Evolutionary conservation across 768 basidiomycete genomes (phyloP).

Genomic region (Lactarius sp.): DNA sequence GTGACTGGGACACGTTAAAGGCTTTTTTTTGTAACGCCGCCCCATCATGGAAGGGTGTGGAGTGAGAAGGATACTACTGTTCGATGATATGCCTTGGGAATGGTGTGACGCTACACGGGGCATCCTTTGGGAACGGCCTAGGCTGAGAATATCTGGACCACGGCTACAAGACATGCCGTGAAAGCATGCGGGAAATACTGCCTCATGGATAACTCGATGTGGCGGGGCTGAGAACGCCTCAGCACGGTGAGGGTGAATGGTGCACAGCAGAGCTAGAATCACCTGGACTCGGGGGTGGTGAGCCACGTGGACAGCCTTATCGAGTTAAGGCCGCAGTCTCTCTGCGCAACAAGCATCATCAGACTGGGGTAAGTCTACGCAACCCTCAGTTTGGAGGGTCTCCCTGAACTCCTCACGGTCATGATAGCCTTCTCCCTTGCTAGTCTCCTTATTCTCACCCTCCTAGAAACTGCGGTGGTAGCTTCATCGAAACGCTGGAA

Average conservation of each 20-base stretch:
- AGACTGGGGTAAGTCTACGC: not conserved
- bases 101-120: not conserved
- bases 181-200: not conserved
- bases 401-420: not conserved
- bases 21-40: not conserved
- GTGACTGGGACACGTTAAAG: not conserved
- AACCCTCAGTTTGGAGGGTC: not conserved
- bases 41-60: not conserved
- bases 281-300: no score
- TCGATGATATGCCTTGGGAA: no score
- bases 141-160: not conserved
- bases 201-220: not conserved
- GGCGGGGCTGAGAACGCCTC: no score
- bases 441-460: not conserved
- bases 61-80: not conserved
- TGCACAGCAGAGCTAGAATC: no score
- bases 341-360: not conserved
- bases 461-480: not conserved
- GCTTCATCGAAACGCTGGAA: slow-evolving; percentile 9
- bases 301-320: not conserved
- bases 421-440: slow-evolving; percentile 8
- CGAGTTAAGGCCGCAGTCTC: no score
- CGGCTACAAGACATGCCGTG: not conserved
- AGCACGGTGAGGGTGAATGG: no score
- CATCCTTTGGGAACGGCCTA: not conserved